Evolutionary conservation across 176 grass and related monocot genomes (phyloP).

Genomic region (Poa annua): DNA sequence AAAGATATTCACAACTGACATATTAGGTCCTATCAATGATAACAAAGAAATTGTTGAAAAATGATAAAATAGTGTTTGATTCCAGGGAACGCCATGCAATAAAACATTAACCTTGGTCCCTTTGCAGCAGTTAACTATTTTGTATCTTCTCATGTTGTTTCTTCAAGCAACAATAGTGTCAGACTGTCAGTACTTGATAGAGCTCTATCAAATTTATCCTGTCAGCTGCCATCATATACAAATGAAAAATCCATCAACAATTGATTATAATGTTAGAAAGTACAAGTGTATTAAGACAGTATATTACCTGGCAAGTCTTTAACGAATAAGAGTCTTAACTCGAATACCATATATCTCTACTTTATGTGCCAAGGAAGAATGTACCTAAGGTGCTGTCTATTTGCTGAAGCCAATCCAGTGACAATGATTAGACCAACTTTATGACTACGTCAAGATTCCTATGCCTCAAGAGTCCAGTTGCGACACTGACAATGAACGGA

Average conservation of each 20-base stretch:
- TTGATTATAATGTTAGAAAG: neutral
- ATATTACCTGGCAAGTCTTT: neutral
- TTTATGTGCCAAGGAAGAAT: neutral
- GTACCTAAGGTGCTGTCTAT: neutral
- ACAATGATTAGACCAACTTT: neutral
- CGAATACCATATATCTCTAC: neutral
- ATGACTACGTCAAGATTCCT: neutral
- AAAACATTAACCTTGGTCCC: neutral
- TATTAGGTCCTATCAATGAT: neutral
- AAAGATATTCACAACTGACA: neutral
- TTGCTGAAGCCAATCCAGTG: neutral
- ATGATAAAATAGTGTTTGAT: neutral
- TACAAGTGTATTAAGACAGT: neutral
- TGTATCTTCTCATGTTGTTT: neutral
- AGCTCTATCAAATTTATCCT: neutral
- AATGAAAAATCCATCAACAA: neutral
- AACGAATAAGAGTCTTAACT: neutral
- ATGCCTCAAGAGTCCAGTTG: constrained; percentile 62
- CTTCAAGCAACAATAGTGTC: neutral
- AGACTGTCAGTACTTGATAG: neutral
- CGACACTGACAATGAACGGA: constrained; percentile 75
- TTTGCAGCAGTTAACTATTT: neutral
- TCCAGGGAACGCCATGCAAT: neutral
- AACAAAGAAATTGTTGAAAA: neutral
- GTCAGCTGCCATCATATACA: neutral